Evolutionary conservation across 179 eudicot species (phyloP).

Genomic region (Pouteria campechiana): DNA sequence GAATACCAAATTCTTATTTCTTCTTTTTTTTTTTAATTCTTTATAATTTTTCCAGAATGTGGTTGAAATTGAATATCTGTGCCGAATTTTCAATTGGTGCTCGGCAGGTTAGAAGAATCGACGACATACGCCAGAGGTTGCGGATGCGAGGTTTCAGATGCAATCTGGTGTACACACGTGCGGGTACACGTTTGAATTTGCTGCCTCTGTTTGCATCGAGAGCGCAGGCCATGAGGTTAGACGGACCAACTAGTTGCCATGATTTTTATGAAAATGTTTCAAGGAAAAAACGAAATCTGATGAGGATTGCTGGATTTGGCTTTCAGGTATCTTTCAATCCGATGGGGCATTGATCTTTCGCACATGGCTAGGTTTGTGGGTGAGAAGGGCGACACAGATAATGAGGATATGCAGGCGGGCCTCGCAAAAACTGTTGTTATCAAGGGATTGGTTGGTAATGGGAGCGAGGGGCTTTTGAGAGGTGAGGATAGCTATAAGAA

Average conservation of each 20-base stretch:
- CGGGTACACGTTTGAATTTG: slow-evolving; percentile 30
- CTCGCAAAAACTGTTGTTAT: slow-evolving; percentile 46
- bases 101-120: slow-evolving; percentile 27
- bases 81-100: not conserved
- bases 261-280: no score
- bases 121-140: slow-evolving; percentile 29
- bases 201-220: slow-evolving; percentile 43
- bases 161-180: slow-evolving; percentile 30
- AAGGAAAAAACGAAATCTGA: not conserved
- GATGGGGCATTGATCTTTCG: slow-evolving; percentile 43
- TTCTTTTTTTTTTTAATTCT: no score
- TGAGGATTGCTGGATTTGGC: slow-evolving; percentile 1
- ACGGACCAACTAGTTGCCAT: no score
- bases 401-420: slow-evolving; percentile 40
- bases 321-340: slow-evolving; percentile 43
- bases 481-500: slow-evolving; percentile 22
- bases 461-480: slow-evolving; percentile 22
- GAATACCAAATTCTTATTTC: no score
- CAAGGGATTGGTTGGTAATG: slow-evolving; percentile 23
- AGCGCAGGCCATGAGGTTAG: slow-evolving; percentile 39
- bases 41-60: no score
- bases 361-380: slow-evolving; percentile 41
- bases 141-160: slow-evolving; percentile 51
- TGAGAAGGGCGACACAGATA: slow-evolving; percentile 49
- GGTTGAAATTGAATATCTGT: no score